These are phyloP conservation scores for Neocatenulostroma microsporum DNA, from an alignment of 2,329 filamentous ascomycete genomes.

Conservation along the genomic window DNA sequence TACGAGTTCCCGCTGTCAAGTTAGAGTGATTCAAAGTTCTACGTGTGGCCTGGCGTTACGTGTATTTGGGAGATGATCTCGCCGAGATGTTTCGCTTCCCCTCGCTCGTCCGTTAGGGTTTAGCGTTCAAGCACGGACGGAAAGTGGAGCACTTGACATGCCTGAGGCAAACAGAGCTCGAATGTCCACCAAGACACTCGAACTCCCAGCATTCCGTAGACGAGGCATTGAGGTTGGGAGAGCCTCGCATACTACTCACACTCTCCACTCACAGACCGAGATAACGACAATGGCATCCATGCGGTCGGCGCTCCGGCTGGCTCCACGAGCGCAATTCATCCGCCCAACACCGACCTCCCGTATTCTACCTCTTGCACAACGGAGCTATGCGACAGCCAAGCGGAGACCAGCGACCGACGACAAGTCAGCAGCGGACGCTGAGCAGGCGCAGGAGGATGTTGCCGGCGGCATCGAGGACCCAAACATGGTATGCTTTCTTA, in stretches of 20 bases:
- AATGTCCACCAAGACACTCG: too few species aligned
- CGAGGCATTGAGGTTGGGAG: too few species aligned
- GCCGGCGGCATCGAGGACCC: slow-evolving; percentile 18
- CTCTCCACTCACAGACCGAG: slow-evolving; percentile 2
- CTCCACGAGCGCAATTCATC: slow-evolving; percentile 22
- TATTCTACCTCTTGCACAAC: slow-evolving; percentile 17
- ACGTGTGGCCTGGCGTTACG: not conserved
- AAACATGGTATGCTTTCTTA: slow-evolving; percentile 22
- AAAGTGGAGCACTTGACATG: too few species aligned
- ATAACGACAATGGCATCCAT: slow-evolving; percentile 20
- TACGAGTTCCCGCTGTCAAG: slow-evolving; percentile 26
- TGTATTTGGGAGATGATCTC: not conserved
- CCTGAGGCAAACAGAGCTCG: not conserved
- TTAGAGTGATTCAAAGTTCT: slow-evolving; percentile 16
- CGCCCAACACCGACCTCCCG: slow-evolving; percentile 17
- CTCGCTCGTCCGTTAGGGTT: too few species aligned
- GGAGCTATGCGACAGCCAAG: slow-evolving; percentile 8
- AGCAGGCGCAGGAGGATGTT: slow-evolving; percentile 24
- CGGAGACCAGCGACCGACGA: slow-evolving; percentile 16
- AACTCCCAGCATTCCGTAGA: too few species aligned
- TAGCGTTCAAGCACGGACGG: too few species aligned
- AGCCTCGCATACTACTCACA: too few species aligned
- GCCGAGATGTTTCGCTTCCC: too few species aligned
- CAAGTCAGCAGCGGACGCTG: slow-evolving; percentile 19
- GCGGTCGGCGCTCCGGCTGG: slow-evolving; percentile 19